Conservation (phyloP, 495 filamentous ascomycete genomes). For the Ramalina peruviana region DNA sequence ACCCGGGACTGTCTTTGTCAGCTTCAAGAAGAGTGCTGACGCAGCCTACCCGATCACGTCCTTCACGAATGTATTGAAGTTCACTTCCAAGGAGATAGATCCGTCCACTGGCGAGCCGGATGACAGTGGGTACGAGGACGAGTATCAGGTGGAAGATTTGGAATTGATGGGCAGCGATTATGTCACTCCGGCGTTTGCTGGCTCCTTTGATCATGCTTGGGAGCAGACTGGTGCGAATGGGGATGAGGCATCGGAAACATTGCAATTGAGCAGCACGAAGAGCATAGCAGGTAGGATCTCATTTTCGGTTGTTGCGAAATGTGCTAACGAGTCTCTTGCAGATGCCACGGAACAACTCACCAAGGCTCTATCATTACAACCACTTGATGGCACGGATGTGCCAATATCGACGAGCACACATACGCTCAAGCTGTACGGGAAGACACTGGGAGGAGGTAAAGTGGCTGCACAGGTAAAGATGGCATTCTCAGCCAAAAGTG, state of each 20-base stretch:
- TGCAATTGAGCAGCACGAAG: slow-evolving; percentile 81
- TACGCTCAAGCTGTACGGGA: slow-evolving; percentile 88
- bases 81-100: slow-evolving; percentile 95
- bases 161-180: slow-evolving; percentile 89
- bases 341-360: slow-evolving; percentile 89
- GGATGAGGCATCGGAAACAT: slow-evolving; percentile 81
- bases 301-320: neutral
- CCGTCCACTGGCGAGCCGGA: slow-evolving; percentile 89
- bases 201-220: slow-evolving; percentile 96
- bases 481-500: slow-evolving; percentile 83
- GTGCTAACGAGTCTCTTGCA: slow-evolving; percentile 26
- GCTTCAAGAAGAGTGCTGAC: slow-evolving; percentile 66
- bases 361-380: slow-evolving; percentile 77
- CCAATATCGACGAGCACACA: slow-evolving; percentile 79
- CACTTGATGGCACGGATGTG: slow-evolving; percentile 85
- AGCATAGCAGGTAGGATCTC: slow-evolving; percentile 69
- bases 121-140: slow-evolving; percentile 85
- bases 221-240: slow-evolving; percentile 79
- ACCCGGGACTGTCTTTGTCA: slow-evolving; percentile 86
- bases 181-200: slow-evolving; percentile 79
- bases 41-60: slow-evolving; percentile 54
- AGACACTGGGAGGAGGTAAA: slow-evolving; percentile 80
- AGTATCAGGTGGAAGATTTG: slow-evolving; percentile 92
- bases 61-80: slow-evolving; percentile 89
- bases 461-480: slow-evolving; percentile 82